Evolutionary conservation across 2,329 filamentous ascomycete species (phyloP).

Genomic region (Phialemonium atrogriseum): DNA sequence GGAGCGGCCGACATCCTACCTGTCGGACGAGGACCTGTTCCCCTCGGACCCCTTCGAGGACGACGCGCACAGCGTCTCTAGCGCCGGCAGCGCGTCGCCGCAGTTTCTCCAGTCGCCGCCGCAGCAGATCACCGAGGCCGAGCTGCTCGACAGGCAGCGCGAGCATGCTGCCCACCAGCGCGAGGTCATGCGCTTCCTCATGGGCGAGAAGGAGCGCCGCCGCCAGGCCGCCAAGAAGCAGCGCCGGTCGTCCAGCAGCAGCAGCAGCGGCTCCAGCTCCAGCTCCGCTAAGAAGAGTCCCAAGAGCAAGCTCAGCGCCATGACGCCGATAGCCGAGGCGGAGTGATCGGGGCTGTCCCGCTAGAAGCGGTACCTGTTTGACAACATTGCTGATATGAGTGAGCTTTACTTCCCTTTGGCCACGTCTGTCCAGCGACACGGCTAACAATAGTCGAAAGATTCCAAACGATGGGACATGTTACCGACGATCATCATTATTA

Average conservation of each 20-base stretch:
- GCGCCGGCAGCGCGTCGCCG: slow-evolving; percentile 32
- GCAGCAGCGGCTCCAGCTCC: too few relatives aligned
- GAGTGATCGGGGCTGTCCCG: slow-evolving; percentile 23
- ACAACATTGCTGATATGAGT: too few relatives aligned
- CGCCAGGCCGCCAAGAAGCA: slow-evolving; percentile 32
- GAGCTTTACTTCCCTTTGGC: too few relatives aligned
- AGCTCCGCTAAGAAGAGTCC: slow-evolving; percentile 39
- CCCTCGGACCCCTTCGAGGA: slow-evolving; percentile 42
- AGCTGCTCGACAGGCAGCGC: slow-evolving; percentile 41
- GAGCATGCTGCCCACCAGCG: slow-evolving; percentile 42
- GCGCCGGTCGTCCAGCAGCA: slow-evolving; percentile 12
- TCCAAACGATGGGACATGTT: too few relatives aligned
- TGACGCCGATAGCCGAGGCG: slow-evolving; percentile 48
- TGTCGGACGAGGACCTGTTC: slow-evolving; percentile 58
- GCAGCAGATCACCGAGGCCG: slow-evolving; percentile 32
- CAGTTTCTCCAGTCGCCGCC: slow-evolving; percentile 13
- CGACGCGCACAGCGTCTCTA: slow-evolving; percentile 37
- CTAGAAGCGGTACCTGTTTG: too few relatives aligned
- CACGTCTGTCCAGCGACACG: too few relatives aligned
- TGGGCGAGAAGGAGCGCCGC: slow-evolving; percentile 47
- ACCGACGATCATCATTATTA: too few relatives aligned
- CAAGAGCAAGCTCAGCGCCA: slow-evolving; percentile 38
- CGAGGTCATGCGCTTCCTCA: slow-evolving; percentile 41
- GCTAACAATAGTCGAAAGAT: too few relatives aligned
- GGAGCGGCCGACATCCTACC: slow-evolving; percentile 43